phyloP scores from a whole-genome alignment of 2,329 filamentous ascomycete genomes.

The Tolypocladium inflatum region DNA sequence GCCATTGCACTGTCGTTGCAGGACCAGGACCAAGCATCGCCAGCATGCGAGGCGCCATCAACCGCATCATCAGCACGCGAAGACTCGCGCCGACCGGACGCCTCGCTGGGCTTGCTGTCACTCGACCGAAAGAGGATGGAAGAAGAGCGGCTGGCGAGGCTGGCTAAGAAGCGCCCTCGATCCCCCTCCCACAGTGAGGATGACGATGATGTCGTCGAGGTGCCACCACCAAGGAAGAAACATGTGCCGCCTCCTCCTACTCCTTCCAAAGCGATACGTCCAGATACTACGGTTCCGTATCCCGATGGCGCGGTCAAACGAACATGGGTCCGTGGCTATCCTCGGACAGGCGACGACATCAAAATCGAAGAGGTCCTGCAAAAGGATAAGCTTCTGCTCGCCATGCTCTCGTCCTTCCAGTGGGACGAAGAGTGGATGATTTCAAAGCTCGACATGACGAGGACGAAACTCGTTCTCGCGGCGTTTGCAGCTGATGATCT shows the following conservation, averaged over 20 bases:
- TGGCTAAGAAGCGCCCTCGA: slow-evolving; percentile 42
- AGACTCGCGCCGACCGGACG: background rate
- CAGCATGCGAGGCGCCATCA: background rate
- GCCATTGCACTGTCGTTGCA: slow-evolving; percentile 51
- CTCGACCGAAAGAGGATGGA: slow-evolving; percentile 81
- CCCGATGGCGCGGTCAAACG: slow-evolving; percentile 63
- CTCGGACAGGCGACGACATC: slow-evolving; percentile 60
- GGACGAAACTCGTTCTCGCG: slow-evolving; percentile 53
- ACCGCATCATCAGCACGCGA: background rate
- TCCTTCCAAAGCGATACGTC: slow-evolving; percentile 1
- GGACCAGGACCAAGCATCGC: slow-evolving; percentile 9
- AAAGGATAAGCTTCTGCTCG: slow-evolving; percentile 59
- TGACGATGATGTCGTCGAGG: slow-evolving; percentile 17
- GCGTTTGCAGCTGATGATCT: slow-evolving; percentile 43
- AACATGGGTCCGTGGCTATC: slow-evolving; percentile 62
- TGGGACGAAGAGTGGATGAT: slow-evolving; percentile 78
- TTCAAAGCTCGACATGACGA: slow-evolving; percentile 53
- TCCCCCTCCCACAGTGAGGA: slow-evolving; percentile 10
- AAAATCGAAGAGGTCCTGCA: slow-evolving; percentile 83
- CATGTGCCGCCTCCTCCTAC: background rate
- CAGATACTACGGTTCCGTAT: slow-evolving; percentile 25
- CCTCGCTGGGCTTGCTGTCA: slow-evolving; percentile 31
- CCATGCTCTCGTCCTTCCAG: slow-evolving; percentile 77
- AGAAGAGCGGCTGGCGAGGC: slow-evolving; percentile 64
- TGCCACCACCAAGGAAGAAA: slow-evolving; percentile 16